These are phyloP conservation scores for Firmiana major DNA, from an alignment of 345 rosid species.

Conservation along the genomic window DNA sequence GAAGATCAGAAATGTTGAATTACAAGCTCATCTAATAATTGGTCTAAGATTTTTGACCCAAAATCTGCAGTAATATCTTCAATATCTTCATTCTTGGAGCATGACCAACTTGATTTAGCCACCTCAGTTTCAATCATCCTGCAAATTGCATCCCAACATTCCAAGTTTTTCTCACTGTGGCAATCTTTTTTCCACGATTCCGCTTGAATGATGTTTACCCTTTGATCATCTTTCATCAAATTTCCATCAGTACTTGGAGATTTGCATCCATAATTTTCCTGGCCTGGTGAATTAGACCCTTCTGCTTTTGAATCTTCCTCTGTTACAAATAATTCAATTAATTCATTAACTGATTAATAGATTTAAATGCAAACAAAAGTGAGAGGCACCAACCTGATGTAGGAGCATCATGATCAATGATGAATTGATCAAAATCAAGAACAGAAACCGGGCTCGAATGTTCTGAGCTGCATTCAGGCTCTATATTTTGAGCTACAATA, in stretches of 20 bases:
- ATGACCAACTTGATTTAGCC: conserved; percentile 27
- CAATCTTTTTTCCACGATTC: conserved; percentile 13
- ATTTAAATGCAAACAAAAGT: neutral
- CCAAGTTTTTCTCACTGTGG: neutral
- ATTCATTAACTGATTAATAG: neutral
- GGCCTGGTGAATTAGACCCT: conserved; percentile 13
- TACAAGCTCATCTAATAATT: conserved; percentile 37
- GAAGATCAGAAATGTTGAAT: conserved; percentile 14
- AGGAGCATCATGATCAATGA: conserved; percentile 31
- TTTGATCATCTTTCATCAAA: conserved; percentile 9
- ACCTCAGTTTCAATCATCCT: conserved; percentile 24
- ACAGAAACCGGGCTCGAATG: conserved; percentile 88
- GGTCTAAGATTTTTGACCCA: conserved; percentile 31
- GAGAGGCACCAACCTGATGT: conserved; percentile 34
- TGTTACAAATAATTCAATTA: neutral
- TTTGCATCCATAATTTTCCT: conserved; percentile 5
- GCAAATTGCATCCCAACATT: conserved; percentile 28
- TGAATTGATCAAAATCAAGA: conserved; percentile 59
- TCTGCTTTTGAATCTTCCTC: conserved; percentile 21
- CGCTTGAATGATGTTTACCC: conserved; percentile 14
- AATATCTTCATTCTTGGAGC: conserved; percentile 19
- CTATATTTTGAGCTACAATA: conserved; percentile 20
- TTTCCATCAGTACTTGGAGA: conserved; percentile 9
- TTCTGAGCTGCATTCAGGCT: conserved; percentile 47
- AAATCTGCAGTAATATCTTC: conserved; percentile 38